Evolutionary conservation across 179 eudicot species (phyloP), one percentile per base, ranked within the genome.

Genomic region (Amaranthus tricolor): DNA sequence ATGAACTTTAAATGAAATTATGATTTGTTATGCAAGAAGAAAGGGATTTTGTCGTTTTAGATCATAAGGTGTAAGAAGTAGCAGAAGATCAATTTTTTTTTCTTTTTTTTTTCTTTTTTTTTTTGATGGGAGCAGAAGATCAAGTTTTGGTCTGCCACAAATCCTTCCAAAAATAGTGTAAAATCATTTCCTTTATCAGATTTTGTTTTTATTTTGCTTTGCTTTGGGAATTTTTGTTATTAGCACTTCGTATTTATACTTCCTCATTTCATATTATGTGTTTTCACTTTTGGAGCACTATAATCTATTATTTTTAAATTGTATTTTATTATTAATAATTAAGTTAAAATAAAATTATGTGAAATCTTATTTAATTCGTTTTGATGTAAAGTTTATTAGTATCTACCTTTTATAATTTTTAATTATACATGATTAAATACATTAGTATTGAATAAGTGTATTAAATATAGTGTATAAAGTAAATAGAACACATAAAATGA

Each of bases 91-190:
- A 60, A 60, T 57, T 48, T 60, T 19, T 40, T n/a, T n/a, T n/a
- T n/a, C n/a, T n/a, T n/a, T n/a, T n/a, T n/a, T n/a, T n/a, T n/a
- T n/a, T n/a, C n/a, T n/a, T n/a, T n/a, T n/a, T n/a, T n/a, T n/a
- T n/a, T n/a, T n/a, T n/a, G n/a, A n/a, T n/a, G n/a, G n/a, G n/a
- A 72, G 67, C 56, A 72, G 75, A 72, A 14, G 75, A 72, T 70
- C 63, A 60, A 60, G 67, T 48, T 60, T 19, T 40, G 49, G 74
- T 55, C 74, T 70, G 75, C 20, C 12, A 45, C 74, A 76, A 76
- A 76, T 76, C 79, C 61, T 76, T 68, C 79, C 74, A 59, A 68
- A 76, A 69, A 69, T 62, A 74, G 79, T 53, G 54, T 20, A 68
- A 40, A 13, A 69, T 70, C 79, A 24, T 44, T 61, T 53, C 66